These are phyloP conservation scores for Ramalina intermedia DNA, from an alignment of 495 filamentous ascomycete genomes.

Conservation along the genomic window DNA sequence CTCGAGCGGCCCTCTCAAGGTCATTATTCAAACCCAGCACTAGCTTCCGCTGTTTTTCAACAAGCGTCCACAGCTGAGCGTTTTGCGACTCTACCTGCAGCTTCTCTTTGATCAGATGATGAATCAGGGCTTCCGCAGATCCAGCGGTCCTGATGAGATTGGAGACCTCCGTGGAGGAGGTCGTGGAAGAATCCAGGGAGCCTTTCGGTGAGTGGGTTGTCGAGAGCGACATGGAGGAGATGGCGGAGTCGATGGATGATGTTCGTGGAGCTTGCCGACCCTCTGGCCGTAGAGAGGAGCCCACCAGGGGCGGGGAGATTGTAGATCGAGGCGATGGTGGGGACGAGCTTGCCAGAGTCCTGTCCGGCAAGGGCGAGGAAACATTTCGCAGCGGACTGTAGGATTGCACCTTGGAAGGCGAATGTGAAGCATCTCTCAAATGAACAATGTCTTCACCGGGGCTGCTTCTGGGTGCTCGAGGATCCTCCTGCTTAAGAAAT, in stretches of 20 bases:
- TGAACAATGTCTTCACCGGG: background rate
- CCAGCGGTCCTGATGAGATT: slow-evolving; percentile 70
- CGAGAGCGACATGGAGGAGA: slow-evolving; percentile 68
- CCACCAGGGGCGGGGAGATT: slow-evolving; percentile 3
- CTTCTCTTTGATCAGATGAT: slow-evolving; percentile 82
- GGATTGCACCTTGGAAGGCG: slow-evolving; percentile 11
- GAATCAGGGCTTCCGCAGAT: slow-evolving; percentile 76
- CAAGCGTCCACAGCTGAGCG: slow-evolving; percentile 81
- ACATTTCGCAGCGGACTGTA: slow-evolving; percentile 15
- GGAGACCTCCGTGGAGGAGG: slow-evolving; percentile 44
- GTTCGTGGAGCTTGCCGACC: slow-evolving; percentile 52
- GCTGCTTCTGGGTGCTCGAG: background rate
- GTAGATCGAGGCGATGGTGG: slow-evolving; percentile 14
- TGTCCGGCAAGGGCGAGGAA: slow-evolving; percentile 11
- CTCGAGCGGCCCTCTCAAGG: slow-evolving; percentile 77
- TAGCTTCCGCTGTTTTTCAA: slow-evolving; percentile 91
- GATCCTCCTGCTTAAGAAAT: background rate
- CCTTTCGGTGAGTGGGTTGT: slow-evolving; percentile 47
- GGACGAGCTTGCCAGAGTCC: slow-evolving; percentile 10
- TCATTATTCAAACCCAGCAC: slow-evolving; percentile 91
- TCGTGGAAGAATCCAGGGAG: slow-evolving; percentile 41
- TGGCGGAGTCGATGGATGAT: slow-evolving; percentile 88
- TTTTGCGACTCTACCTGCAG: slow-evolving; percentile 78
- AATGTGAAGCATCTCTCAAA: slow-evolving; percentile 1
- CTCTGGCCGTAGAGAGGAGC: slow-evolving; percentile 14